Evolutionary conservation across 257 asterid genomes (phyloP).

Genomic region (Solanum chiquidenum): DNA sequence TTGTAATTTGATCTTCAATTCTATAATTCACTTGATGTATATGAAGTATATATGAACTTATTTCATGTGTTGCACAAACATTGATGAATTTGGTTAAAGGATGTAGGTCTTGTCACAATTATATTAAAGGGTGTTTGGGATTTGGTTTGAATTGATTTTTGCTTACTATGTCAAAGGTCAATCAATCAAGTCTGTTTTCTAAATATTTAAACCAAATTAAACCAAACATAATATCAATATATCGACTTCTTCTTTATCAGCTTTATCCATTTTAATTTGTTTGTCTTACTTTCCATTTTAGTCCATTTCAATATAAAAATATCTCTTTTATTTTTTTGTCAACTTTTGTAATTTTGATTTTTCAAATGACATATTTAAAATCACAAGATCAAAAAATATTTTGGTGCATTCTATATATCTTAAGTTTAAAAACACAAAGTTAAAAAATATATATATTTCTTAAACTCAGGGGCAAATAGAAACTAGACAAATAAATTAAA

Average conservation of each 20-base stretch:
- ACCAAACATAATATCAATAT: not conserved
- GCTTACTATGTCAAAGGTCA: not conserved
- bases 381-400: no score
- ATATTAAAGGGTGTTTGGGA: not conserved
- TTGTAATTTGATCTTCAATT: not conserved
- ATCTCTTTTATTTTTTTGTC: not conserved
- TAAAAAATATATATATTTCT: no score
- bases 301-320: not conserved
- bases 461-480: no score
- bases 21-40: not conserved
- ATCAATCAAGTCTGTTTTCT: not conserved
- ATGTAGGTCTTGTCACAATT: not conserved
- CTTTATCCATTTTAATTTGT: no score
- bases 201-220: not conserved
- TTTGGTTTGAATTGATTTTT: not conserved
- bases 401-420: no score
- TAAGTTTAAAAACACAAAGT: no score
- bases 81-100: not conserved
- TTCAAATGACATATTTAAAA: no score
- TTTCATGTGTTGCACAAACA: not conserved
- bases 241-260: no score
- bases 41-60: not conserved
- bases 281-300: no score
- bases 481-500: no score
- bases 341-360: not conserved